Evolutionary conservation across 2,329 filamentous ascomycete species (phyloP), one percentile per base, ranked within the genome.

Genomic region (Fusarium nodosum): DNA sequence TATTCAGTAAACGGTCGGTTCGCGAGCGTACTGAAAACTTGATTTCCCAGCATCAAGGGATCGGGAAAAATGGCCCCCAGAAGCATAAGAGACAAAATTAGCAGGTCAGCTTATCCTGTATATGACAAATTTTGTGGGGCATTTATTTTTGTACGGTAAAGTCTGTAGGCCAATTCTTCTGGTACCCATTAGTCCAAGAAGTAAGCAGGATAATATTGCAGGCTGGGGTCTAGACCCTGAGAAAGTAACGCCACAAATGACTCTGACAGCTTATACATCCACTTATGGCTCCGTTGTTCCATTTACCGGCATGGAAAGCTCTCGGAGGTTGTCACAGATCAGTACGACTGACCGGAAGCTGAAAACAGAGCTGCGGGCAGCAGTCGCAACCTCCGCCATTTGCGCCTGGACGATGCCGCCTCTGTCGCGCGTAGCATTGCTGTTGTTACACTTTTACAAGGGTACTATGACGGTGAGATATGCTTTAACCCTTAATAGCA

Each of bases 21-120:
- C n/a, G n/a, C n/a, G n/a, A 3, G 9, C 0, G 15, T 10, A 9
- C 8, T 28, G 2, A n/a, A n/a, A 22, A 8, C 0, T 28, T 9
- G 8, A 28, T 10, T 8, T 9, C 2, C 26, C 26, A 28, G 6
- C 6, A 28, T 28, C 26, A 7, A 2, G 26, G 6, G 8, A 10
- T 28, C 26, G 10, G 26, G 26, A 28, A 28, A 28, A 28, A 28
- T 28, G 26, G 8, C 26, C 26, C 7, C 26, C 7, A 28, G 26
- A 28, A 28, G 6, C 26, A 28, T 28, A 28, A 28, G 8, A 8
- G 10, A 28, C 8, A 10, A 28, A 28, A 28, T 9, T 8, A 7
- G 2, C 8, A 28, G 26, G 26, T 28, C 8, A 28, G 26, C 2
- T 28, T 28, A 28, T 28, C 7, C 26, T 28, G 6, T 8, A 2